Percentiles rank a stretch among this genome's conserved stretches.
Conservation (phyloP, 805 yeast genomes). For the Candida boleticola region DNA sequence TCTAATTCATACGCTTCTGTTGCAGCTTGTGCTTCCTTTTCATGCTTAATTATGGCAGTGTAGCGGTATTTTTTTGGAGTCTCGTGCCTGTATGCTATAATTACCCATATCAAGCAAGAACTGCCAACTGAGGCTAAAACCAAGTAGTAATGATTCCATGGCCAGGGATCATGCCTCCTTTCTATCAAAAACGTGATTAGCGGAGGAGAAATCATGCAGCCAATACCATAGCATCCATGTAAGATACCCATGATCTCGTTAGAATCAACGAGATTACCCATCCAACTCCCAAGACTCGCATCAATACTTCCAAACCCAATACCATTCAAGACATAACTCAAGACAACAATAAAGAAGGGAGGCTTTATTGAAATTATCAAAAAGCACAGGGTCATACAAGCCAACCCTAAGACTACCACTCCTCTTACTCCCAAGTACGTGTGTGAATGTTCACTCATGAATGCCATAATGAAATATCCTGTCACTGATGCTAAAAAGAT, state of each 20-base stretch:
- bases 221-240: conserved; percentile 54
- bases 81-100: conserved; percentile 38
- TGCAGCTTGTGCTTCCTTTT: background rate
- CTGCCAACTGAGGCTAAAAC: conserved; percentile 30
- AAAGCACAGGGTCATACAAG: conserved; percentile 36
- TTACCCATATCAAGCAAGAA: conserved; percentile 18
- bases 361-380: conserved; percentile 37
- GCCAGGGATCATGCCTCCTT: conserved; percentile 35
- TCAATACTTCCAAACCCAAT: conserved; percentile 58
- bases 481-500: conserved; percentile 51
- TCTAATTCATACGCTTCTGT: conserved; percentile 11
- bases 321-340: conserved; percentile 45
- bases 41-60: conserved; percentile 10
- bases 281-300: conserved; percentile 53
- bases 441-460: conserved; percentile 44
- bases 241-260: conserved; percentile 51
- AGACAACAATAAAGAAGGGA: conserved; percentile 39
- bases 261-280: conserved; percentile 45
- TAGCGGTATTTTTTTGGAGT: conserved; percentile 45
- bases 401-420: conserved; percentile 33
- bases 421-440: conserved; percentile 47
- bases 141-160: conserved; percentile 48
- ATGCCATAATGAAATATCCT: conserved; percentile 57
- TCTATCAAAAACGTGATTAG: conserved; percentile 41
- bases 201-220: conserved; percentile 52